Base-by-base conservation (phyloP, 495 filamentous ascomycete species). In the Cercophora sp. region DNA sequence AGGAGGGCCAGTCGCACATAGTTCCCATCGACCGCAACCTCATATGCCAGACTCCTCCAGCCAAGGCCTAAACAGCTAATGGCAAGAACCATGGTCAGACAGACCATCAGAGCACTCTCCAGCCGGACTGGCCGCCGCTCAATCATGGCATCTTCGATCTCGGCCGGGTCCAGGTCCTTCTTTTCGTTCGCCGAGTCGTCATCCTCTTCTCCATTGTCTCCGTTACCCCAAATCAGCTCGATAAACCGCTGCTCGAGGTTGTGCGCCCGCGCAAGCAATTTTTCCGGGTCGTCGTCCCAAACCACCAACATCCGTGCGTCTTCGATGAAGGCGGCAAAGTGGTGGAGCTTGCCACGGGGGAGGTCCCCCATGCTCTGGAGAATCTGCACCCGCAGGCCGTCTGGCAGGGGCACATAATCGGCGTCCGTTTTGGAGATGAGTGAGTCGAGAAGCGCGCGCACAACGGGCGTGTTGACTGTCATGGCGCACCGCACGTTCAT, bases 271-370 rank as follows among this genome's bases (percentile, higher is more conserved):
- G 66, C 61, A 13, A 84, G 56, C 9, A 84, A 59, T 31, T 77
- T 70, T 55, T 74, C 71, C 0, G 82, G 81, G 23, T 83, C 76
- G 51, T 86, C 83, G 39, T 83, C 83, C 83, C 83, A 86, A n/a
- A 85, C 80, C 11, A 85, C 69, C 15, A 86, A 59, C 4, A 83
- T 66, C 23, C 69, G 66, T n/a, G 65, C 62, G 48, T 82, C 75
- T 40, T 76, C 70, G 41, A 85, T 80, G 58, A 86, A 85, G 25
- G 83, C 83, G n/a, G 80, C 83, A 52, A 82, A 85, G 42, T 86
- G 83, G 59, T 85, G 79, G 58, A 83, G 82, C 61, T 83, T 76
- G 44, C 79, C 80, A 13, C 64, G 61, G 2, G 79, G 78, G 2
- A 86, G 68, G 32, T 78, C 73, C 4, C 60, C 58, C 52, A 85